A percentile compares a stretch with the other conserved stretches of the same genome.
These are phyloP conservation scores for Letharia columbiana DNA, from an alignment of 495 filamentous ascomycete species.

Conservation along the genomic window DNA sequence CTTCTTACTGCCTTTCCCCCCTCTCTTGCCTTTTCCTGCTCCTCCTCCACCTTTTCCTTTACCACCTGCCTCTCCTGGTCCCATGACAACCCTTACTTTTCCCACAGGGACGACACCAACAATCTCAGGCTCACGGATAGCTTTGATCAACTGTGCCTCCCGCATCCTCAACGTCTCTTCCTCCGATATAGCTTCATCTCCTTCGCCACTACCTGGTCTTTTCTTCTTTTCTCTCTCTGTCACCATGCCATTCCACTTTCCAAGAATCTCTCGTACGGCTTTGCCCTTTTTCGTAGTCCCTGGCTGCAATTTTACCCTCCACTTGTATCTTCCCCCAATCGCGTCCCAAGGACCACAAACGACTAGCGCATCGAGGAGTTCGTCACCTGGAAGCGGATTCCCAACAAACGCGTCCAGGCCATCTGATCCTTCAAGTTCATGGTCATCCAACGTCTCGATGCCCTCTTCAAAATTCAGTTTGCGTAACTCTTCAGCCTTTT, in stretches of 20 bases:
- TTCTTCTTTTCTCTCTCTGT: conserved; percentile 36
- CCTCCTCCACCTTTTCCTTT: conserved; percentile 39
- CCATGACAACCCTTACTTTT: conserved; percentile 75
- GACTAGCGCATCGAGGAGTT: conserved; percentile 81
- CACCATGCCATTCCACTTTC: conserved; percentile 56
- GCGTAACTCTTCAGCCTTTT: conserved; percentile 53
- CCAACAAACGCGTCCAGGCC: conserved; percentile 70
- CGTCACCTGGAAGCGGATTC: conserved; percentile 68
- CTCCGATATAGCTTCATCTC: conserved; percentile 49
- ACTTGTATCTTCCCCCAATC: conserved; percentile 63
- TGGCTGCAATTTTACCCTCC: conserved; percentile 87
- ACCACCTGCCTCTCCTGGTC: conserved; percentile 43
- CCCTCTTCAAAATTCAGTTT: conserved; percentile 44
- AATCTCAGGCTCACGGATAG: conserved; percentile 72
- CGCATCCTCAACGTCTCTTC: conserved; percentile 69
- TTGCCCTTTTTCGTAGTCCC: conserved; percentile 89
- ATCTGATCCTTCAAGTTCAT: conserved; percentile 43
- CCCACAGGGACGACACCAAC: conserved; percentile 72
- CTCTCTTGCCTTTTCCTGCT: conserved; percentile 39
- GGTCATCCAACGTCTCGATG: conserved; percentile 50
- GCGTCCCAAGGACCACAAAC: conserved; percentile 87
- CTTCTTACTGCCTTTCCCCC: conserved; percentile 39
- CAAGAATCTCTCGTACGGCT: conserved; percentile 79
- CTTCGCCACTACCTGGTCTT: conserved; percentile 34
- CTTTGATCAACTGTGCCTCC: conserved; percentile 75